These are phyloP conservation scores for Orbilia ellipsospora DNA, from an alignment of 2,329 filamentous ascomycete genomes.

Conservation along the genomic window DNA sequence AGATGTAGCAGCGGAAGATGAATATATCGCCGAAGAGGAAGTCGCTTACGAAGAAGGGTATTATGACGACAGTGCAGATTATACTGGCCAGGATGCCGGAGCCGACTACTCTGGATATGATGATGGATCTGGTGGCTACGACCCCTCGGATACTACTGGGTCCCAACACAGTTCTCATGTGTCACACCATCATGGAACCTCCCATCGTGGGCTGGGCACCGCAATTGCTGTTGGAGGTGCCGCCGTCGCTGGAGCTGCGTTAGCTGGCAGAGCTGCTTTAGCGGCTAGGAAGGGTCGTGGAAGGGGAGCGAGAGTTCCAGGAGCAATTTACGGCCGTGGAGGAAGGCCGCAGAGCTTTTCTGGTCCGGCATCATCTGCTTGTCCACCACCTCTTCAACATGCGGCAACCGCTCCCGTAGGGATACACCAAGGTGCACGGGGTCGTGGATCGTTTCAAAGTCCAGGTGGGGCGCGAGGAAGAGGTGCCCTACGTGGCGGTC, in stretches of 20 bases:
- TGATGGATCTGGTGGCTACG: constrained; percentile 6
- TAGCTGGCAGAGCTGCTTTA: constrained; percentile 30
- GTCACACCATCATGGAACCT: not conserved
- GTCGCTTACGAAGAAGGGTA: constrained; percentile 21
- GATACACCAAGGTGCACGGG: constrained; percentile 7
- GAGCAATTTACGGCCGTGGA: constrained; percentile 4
- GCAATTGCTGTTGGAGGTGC: constrained; percentile 35
- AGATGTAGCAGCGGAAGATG: not conserved
- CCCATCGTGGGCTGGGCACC: constrained; percentile 18
- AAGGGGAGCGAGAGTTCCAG: constrained; percentile 12
- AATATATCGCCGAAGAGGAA: constrained; percentile 5
- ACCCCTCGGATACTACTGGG: constrained; percentile 8
- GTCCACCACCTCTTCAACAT: constrained; percentile 23
- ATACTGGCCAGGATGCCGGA: not conserved
- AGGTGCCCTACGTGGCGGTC: constrained; percentile 13
- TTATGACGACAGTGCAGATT: constrained; percentile 21
- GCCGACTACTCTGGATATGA: constrained; percentile 25
- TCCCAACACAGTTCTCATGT: not conserved
- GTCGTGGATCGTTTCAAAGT: constrained; percentile 8
- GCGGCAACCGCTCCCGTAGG: constrained; percentile 21
- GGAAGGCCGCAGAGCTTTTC: constrained; percentile 23
- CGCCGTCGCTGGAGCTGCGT: constrained; percentile 34
- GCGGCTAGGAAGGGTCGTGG: constrained; percentile 32
- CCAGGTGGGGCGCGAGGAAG: constrained; percentile 6
- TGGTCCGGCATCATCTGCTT: not conserved